These are phyloP conservation scores for Eremothecium cymbalariae DNA, from an alignment of 1,139 yeast species.

Conservation along the genomic window DNA sequence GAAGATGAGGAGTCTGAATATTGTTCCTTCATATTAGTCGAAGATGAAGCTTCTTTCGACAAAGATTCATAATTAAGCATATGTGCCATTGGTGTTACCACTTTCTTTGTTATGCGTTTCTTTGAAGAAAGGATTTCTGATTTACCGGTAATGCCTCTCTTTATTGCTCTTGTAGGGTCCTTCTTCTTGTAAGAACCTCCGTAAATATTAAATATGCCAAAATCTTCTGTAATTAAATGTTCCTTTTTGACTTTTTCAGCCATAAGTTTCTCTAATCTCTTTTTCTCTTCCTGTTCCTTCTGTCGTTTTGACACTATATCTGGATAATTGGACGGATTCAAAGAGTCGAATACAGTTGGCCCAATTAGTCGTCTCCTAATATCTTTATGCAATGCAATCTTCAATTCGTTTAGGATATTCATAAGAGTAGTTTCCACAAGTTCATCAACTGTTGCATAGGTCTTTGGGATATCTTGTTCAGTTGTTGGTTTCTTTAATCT, in stretches of 20 bases:
- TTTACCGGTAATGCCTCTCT: neutral
- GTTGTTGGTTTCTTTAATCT: constrained; percentile 6
- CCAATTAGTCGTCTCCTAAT: constrained; percentile 68
- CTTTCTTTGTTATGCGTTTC: neutral
- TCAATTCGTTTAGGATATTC: constrained; percentile 55
- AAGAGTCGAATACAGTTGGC: constrained; percentile 55
- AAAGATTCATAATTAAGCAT: constrained; percentile 47
- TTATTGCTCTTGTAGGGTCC: constrained; percentile 2
- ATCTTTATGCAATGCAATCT: constrained; percentile 57
- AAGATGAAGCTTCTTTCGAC: constrained; percentile 21
- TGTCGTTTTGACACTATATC: constrained; percentile 39
- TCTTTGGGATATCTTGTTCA: constrained; percentile 7
- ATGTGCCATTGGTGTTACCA: constrained; percentile 44
- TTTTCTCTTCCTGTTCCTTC: constrained; percentile 32
- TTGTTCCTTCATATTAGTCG: constrained; percentile 5
- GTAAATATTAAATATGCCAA: constrained; percentile 29
- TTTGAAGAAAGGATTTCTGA: neutral
- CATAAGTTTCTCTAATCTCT: constrained; percentile 24
- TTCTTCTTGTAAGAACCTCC: constrained; percentile 14
- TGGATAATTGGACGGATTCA: constrained; percentile 56
- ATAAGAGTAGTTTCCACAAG: constrained; percentile 52
- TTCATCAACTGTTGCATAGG: constrained; percentile 21
- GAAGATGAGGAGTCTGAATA: constrained; percentile 21
- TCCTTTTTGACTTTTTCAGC: constrained; percentile 17
- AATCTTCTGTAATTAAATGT: constrained; percentile 17